Conservation (phyloP, 257 asterid species). For the Plantago ovata region DNA sequence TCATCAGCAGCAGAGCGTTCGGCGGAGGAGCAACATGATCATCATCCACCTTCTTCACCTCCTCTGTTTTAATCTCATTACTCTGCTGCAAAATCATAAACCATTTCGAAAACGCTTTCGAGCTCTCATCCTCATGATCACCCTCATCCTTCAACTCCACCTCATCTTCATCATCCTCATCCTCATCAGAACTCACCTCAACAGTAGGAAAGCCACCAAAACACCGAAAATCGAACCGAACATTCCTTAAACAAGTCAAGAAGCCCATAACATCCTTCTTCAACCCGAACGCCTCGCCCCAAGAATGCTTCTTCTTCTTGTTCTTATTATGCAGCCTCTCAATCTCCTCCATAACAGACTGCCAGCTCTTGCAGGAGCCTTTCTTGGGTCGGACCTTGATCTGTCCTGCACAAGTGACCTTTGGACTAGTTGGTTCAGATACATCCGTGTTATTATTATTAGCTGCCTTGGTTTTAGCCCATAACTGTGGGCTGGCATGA, state of each 20-base stretch:
- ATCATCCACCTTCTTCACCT: conserved; percentile 12
- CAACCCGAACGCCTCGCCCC: conserved; percentile 65
- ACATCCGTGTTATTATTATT: conserved; percentile 37
- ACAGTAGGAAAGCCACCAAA: conserved; percentile 61
- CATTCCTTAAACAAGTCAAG: conserved; percentile 57
- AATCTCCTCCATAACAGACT: conserved; percentile 90
- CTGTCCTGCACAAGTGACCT: conserved; percentile 90
- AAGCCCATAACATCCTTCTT: conserved; percentile 84
- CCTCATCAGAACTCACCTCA: conserved; percentile 57
- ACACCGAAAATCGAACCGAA: conserved; percentile 74
- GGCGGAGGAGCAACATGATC: conserved; percentile 37
- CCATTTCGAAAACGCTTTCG: conserved; percentile 75
- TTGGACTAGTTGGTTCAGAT: conserved; percentile 80
- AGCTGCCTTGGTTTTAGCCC: conserved; percentile 44
- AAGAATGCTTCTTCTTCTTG: conserved; percentile 39
- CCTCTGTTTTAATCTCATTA: conserved; percentile 10
- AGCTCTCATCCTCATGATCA: conserved; percentile 26
- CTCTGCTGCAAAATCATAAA: conserved; percentile 70
- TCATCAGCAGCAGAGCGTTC: conserved; percentile 75
- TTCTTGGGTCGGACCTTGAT: conserved; percentile 60
- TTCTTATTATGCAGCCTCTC: conserved; percentile 61
- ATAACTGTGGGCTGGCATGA: conserved; percentile 44
- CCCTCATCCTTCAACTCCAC: conserved; percentile 13
- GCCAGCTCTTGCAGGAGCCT: conserved; percentile 73
- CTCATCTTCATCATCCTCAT: conserved; percentile 40